Base-by-base conservation (phyloP, 2,329 filamentous ascomycete species). In the Xylariaceae sp. region DNA sequence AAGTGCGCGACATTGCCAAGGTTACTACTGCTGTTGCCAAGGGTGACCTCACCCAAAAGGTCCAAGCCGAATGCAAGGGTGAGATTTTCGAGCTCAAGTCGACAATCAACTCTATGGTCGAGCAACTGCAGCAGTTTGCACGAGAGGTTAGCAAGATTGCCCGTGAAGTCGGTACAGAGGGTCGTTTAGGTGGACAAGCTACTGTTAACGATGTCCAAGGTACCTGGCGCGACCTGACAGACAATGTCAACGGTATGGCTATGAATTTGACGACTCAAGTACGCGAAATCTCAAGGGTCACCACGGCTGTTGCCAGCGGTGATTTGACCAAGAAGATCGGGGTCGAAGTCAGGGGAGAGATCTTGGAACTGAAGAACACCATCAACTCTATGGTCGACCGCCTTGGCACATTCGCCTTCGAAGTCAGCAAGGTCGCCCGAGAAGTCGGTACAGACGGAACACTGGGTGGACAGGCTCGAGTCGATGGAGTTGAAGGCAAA, bases 321-420 rank as follows among this genome's bases (percentile, higher is more conserved):
- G 93, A 99, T 75, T 79, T 99, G 63, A 96, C 90, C 63, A 91
- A 94, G 77, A 97, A 97, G 79, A 97, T 99, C 71, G 89, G 91
- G 63, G 91, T 96, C 64, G 91, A 95, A 68, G 94, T 92, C 56
- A 87, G 92, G 73, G 93, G 93, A 70, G 94, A 99, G 77, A 97
- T 99, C 68, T 78, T 95, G 55, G 90, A 96, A 72, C 80, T 99
- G 63, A 99, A 99, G 77, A 91, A 92, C 70, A 99, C 93, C 6
- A 97, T 97, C 78, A 97, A 97, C 75, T 95, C 90, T 71, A 97
- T 97, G 93, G 94, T 97, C 73, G 93, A 97, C 74, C 92, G 96
- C 69, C 82, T 97, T 50, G 91, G 95, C 67, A 93, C 93, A 51
- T 97, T 97, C 73, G 93, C 93, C 59, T 94, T 94, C 67, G 92